Evolutionary conservation across 495 filamentous ascomycete species (phyloP).

Genomic region (Lasiosphaeria miniovina): DNA sequence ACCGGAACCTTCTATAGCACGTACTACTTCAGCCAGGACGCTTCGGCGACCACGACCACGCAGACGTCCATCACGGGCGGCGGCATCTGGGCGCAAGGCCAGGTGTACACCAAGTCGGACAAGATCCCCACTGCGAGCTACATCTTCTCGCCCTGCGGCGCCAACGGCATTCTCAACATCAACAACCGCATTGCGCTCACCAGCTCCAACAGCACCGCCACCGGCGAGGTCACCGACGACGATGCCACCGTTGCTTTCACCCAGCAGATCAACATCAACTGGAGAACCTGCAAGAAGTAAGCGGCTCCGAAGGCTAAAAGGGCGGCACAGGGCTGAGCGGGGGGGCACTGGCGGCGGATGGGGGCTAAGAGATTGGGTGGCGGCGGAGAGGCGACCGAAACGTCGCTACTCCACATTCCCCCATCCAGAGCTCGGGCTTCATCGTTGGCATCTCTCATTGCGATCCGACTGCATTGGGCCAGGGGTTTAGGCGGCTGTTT

Average conservation of each 20-base stretch:
- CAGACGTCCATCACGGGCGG: constrained; percentile 47
- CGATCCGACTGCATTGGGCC: constrained; percentile 14
- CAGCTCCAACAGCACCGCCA: constrained; percentile 40
- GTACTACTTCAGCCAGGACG: constrained; percentile 57
- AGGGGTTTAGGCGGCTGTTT: constrained; percentile 15
- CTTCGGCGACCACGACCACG: constrained; percentile 48
- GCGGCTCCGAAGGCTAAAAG: not conserved
- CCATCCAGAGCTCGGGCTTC: constrained; percentile 1
- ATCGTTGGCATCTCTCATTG: constrained; percentile 5
- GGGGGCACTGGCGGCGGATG: not conserved
- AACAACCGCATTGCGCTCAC: constrained; percentile 57
- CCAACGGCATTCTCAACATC: constrained; percentile 55
- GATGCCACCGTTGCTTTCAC: constrained; percentile 56
- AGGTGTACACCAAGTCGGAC: constrained; percentile 59
- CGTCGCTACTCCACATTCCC: not conserved
- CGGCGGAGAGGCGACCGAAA: not conserved
- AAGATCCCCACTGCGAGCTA: constrained; percentile 48
- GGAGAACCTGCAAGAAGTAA: constrained; percentile 43
- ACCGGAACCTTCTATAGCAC: constrained; percentile 55
- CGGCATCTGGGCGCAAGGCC: constrained; percentile 42
- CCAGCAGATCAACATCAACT: constrained; percentile 53
- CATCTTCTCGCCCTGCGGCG: constrained; percentile 57
- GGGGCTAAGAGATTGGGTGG: not conserved
- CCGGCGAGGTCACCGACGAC: constrained; percentile 52
- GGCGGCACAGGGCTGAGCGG: not conserved